Percentiles rank a stretch among this genome's conserved stretches.
phyloP scores from a whole-genome alignment of 306 rosid genomes.

The Myrica gale region DNA sequence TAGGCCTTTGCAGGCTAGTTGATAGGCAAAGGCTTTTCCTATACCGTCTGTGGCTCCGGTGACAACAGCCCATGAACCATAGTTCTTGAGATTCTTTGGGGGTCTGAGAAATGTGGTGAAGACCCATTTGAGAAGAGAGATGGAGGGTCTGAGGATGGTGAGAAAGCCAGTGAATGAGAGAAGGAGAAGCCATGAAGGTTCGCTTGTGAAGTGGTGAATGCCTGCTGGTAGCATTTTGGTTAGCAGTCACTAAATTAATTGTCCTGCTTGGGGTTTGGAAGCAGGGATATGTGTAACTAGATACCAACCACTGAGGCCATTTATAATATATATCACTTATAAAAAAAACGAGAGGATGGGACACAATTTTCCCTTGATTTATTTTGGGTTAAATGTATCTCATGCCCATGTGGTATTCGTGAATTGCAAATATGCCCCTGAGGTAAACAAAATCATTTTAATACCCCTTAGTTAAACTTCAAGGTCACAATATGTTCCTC shows the following conservation, averaged over 20 bases:
- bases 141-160: constrained; percentile 17
- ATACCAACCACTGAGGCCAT: too few species aligned
- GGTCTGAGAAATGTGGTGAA: constrained; percentile 51
- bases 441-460: too few species aligned
- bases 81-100: constrained; percentile 51
- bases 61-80: constrained; percentile 78
- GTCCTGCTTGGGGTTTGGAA: too few species aligned
- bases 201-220: constrained; percentile 9
- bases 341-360: too few species aligned
- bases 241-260: neutral
- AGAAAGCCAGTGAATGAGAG: constrained; percentile 45
- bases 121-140: constrained; percentile 45
- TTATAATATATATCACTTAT: too few species aligned
- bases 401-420: too few species aligned
- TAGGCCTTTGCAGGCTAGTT: constrained; percentile 57
- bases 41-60: constrained; percentile 90
- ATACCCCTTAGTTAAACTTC: too few species aligned
- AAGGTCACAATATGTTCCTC: too few species aligned
- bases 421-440: too few species aligned
- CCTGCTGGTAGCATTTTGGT: constrained; percentile 4
- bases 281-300: too few species aligned
- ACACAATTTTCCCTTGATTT: too few species aligned
- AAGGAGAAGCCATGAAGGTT: constrained; percentile 33
- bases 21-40: constrained; percentile 67
- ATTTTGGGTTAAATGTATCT: too few species aligned